Evolutionary conservation across 2,329 filamentous ascomycete species (phyloP).

Genomic region (Colletotrichum sublineola): DNA sequence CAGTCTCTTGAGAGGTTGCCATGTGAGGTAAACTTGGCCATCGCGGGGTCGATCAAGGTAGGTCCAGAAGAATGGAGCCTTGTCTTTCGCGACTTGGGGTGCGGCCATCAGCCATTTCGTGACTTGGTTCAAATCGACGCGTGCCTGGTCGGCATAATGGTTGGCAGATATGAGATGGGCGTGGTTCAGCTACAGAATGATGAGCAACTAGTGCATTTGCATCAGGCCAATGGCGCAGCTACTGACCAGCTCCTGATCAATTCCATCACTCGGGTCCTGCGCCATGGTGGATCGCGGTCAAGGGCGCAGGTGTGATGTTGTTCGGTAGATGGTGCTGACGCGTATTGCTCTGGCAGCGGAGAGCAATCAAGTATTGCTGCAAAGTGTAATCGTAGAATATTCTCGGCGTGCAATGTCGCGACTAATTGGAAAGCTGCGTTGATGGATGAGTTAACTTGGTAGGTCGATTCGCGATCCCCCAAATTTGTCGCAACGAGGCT

Average conservation of each 20-base stretch:
- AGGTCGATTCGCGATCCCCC: slow-evolving; percentile 39
- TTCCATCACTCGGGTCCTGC: slow-evolving; percentile 43
- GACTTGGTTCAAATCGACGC: slow-evolving; percentile 80
- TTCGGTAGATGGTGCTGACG: background rate
- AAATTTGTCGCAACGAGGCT: slow-evolving; percentile 45
- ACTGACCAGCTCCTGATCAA: slow-evolving; percentile 42
- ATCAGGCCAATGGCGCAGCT: slow-evolving; percentile 46
- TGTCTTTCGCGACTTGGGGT: slow-evolving; percentile 86
- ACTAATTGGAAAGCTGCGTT: slow-evolving; percentile 13
- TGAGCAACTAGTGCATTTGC: slow-evolving; percentile 47
- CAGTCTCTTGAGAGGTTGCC: slow-evolving; percentile 83
- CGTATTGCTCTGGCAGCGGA: background rate
- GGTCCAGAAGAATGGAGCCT: slow-evolving; percentile 92
- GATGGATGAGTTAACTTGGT: slow-evolving; percentile 20
- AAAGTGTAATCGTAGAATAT: background rate
- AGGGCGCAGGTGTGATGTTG: background rate
- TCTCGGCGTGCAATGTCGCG: slow-evolving; percentile 11
- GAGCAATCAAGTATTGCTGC: background rate
- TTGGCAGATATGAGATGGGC: slow-evolving; percentile 90
- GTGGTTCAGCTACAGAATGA: slow-evolving; percentile 77
- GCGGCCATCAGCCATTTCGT: slow-evolving; percentile 87
- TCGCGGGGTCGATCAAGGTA: slow-evolving; percentile 87
- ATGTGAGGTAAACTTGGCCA: slow-evolving; percentile 86
- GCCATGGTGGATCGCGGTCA: slow-evolving; percentile 39
- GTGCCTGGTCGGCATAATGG: slow-evolving; percentile 80